Base-by-base conservation (phyloP, 176 grass and related monocot species). In the Luzula sylvatica region DNA sequence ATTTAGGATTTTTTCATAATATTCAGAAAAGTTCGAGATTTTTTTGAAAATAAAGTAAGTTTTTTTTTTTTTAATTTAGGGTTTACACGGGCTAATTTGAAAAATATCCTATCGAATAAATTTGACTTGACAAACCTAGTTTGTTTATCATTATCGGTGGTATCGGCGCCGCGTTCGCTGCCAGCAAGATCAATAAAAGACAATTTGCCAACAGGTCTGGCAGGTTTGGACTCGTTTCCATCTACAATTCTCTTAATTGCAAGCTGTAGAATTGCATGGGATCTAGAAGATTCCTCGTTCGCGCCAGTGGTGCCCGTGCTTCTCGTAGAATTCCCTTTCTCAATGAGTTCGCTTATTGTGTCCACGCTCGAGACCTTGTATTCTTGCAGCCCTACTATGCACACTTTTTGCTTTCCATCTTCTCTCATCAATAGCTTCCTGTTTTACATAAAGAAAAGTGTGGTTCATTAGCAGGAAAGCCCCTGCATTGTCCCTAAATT, bases 231-330 rank as follows among this genome's bases (percentile, higher is more conserved):
- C 52, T 83, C 75, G 52, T 61, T 98, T 35, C 75, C 93, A 66
- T 98, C 86, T 44, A 83, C 59, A 55, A 73, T 61, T 49, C 41
- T 83, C 68, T 98, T 98, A 69, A 98, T 98, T 51, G 78, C 93
- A 87, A 98, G 93, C 61, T 98, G 93, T 69, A 98, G 93, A 75
- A 98, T 98, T 25, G 93, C 93, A 80, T 98, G 93, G 56, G 93
- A 98, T 43, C 93, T 73, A 21, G 93, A 98, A 0, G 93, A 98
- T 48, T 98, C 93, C 72, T 98, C 93, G 7, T 92, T 98, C 47
- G 93, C 93, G 65, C 86, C 93, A 58, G 86, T 98, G 72, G 82
- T 98, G 35, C 93, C 93, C 8, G 68, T 98, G 74, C 82, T 98
- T 82, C 93, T 82, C 26, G 86, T 83, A 20, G 78, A 65, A 80